Conservation (phyloP, 306 rosid species). For the Cucumis hystrix region DNA sequence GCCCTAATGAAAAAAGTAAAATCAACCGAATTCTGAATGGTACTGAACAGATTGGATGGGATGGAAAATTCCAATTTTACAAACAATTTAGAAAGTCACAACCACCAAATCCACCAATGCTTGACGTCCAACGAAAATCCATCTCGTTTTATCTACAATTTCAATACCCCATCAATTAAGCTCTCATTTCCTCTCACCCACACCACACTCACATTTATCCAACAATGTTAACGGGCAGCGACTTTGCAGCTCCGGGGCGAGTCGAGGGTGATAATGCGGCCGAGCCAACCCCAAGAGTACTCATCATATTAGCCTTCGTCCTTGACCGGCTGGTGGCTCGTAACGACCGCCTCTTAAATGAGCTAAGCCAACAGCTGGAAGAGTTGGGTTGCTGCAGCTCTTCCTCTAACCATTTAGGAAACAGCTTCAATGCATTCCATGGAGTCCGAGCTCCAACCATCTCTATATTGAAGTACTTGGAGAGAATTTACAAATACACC, state of each 20-base stretch:
- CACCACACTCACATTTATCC: background rate
- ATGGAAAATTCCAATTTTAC: background rate
- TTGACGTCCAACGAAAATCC: background rate
- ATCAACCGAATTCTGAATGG: too few species aligned
- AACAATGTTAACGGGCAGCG: background rate
- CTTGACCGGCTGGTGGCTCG: constrained; percentile 7
- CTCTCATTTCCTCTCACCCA: background rate
- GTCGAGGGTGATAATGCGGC: background rate
- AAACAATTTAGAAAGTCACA: background rate
- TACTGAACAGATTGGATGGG: background rate
- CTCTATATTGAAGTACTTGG: constrained; percentile 78
- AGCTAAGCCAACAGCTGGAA: background rate
- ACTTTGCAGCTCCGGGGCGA: background rate
- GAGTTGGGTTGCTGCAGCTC: background rate
- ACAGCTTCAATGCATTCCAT: constrained; percentile 25
- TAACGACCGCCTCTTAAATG: constrained; percentile 1
- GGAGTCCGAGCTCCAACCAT: constrained; percentile 78
- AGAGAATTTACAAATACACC: constrained; percentile 83
- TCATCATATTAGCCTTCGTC: background rate
- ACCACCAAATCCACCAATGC: background rate
- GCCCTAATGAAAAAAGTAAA: too few species aligned
- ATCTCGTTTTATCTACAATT: background rate
- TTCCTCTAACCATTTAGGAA: background rate
- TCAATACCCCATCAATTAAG: too few species aligned
- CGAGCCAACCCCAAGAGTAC: background rate